Evolutionary conservation across 2,329 filamentous ascomycete species (phyloP).

Genomic region (Venturia oleaginea): DNA sequence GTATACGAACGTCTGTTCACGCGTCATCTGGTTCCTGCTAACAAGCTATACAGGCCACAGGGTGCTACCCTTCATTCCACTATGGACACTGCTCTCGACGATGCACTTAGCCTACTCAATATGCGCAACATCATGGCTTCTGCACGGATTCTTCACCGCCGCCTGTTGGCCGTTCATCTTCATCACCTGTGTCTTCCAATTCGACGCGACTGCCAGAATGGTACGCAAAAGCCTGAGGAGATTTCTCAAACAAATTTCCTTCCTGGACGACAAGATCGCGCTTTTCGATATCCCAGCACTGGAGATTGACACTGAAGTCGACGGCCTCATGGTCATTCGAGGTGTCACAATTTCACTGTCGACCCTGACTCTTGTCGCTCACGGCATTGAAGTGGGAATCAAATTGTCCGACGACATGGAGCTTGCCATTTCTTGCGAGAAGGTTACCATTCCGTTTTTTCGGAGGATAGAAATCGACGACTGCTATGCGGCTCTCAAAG

Average conservation of each 20-base stretch:
- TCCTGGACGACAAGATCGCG: slow-evolving; percentile 43
- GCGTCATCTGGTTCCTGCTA: background rate
- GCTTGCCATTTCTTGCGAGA: slow-evolving; percentile 42
- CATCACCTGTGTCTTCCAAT: slow-evolving; percentile 39
- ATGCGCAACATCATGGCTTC: slow-evolving; percentile 43
- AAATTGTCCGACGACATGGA: slow-evolving; percentile 45
- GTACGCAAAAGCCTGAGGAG: slow-evolving; percentile 28
- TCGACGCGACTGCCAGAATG: slow-evolving; percentile 29
- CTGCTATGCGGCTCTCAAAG: slow-evolving; percentile 47
- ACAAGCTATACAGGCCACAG: slow-evolving; percentile 18
- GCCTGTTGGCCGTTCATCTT: slow-evolving; percentile 35
- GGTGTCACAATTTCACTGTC: slow-evolving; percentile 44
- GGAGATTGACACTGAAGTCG: slow-evolving; percentile 46
- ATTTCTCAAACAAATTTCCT: slow-evolving; percentile 37
- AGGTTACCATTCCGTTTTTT: slow-evolving; percentile 40
- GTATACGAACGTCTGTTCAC: background rate
- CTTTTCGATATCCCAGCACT: slow-evolving; percentile 42
- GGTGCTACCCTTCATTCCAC: slow-evolving; percentile 34
- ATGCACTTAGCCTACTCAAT: slow-evolving; percentile 40
- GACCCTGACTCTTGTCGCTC: slow-evolving; percentile 40
- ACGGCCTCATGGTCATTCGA: slow-evolving; percentile 44
- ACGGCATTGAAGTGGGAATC: slow-evolving; percentile 46
- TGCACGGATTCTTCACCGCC: slow-evolving; percentile 35
- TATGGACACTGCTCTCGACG: slow-evolving; percentile 39
- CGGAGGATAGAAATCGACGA: slow-evolving; percentile 43